Percentiles rank a stretch among this genome's conserved stretches.
phyloP scores from a whole-genome alignment of 495 filamentous ascomycete species.

The Lophium mytilinum region DNA sequence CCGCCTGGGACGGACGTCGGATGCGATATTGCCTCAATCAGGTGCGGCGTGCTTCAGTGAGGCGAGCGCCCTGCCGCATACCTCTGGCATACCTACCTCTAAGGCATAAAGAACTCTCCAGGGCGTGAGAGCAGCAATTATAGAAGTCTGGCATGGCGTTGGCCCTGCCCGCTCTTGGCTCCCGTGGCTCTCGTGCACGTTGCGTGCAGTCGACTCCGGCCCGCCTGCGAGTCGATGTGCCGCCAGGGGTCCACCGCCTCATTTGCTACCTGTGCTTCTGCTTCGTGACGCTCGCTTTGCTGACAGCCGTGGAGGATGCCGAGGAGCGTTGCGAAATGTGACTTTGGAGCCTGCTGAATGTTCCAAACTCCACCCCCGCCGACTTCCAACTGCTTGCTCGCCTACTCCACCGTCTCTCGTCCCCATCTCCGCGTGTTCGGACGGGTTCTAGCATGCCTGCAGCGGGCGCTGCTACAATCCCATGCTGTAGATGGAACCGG shows the following conservation, averaged over 20 bases:
- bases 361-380: too few relatives aligned
- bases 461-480: not conserved
- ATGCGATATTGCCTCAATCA: conserved; percentile 8
- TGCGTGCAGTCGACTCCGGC: not conserved
- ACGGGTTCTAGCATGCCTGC: not conserved
- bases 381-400: too few relatives aligned
- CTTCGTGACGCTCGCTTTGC: not conserved
- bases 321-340: too few relatives aligned
- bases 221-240: not conserved
- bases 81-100: too few relatives aligned
- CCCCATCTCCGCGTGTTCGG: too few relatives aligned
- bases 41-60: not conserved
- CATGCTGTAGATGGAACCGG: conserved; percentile 1
- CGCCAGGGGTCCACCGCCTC: not conserved
- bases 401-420: too few relatives aligned
- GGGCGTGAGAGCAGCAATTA: not conserved
- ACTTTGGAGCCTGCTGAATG: too few relatives aligned
- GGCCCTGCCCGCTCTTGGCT: too few relatives aligned
- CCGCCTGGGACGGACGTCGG: conserved; percentile 2
- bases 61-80: too few relatives aligned
- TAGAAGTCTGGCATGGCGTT: too few relatives aligned
- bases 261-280: not conserved
- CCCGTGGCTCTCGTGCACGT: not conserved
- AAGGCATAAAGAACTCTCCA: too few relatives aligned
- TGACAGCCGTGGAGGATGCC: too few relatives aligned